Base-by-base conservation (phyloP, 176 grass and related monocot species). In the Triticum monococcum region DNA sequence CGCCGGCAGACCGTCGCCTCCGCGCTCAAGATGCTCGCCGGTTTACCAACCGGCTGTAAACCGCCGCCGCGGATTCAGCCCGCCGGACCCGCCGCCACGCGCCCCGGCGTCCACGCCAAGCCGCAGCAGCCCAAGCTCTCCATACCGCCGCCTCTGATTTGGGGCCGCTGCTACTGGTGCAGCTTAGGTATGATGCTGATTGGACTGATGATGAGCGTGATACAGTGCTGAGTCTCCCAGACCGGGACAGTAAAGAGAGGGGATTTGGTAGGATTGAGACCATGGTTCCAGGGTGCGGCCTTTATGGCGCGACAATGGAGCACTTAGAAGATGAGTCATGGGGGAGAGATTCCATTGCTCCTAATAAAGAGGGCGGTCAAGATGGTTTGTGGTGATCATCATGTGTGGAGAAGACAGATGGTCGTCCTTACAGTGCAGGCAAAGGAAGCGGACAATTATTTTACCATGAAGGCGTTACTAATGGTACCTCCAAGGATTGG, bases 141-240 rank as follows among this genome's bases (percentile, higher is more conserved):
- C 35, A 36, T 36, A 36, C 35, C 35, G 35, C 35, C 35, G 0
- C 35, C 35, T 36, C 5, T 68, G 90, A 89, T 56, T 77, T 89
- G 45, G 86, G 90, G 56, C 85, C 65, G 9, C 88, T 96, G 36
- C 96, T 93, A 3, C 77, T 89, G 13, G 86, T 93, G 32, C 75
- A 77, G 41, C 82, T 98, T 7, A 85, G 85, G 56, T 94, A 94
- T 75, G 88, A 95, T 78, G 95, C 96, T 65, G 96, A 96, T 12
- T 98, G 96, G 96, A 92, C 90, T 66, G 96, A 98, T 64, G 96
- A 98, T 77, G 96, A 98, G 76, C 96, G 96, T 61, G 93, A 98
- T 77, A 98, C 94, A 13, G 88, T 85, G 35, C 85, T 98, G 9
- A 91, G 88, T 83, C 89, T 98, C 32, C 96, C 86, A 12, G 96